These are phyloP conservation scores for Epichloe aotearoae DNA, from an alignment of 2,329 filamentous ascomycete species.

Conservation along the genomic window DNA sequence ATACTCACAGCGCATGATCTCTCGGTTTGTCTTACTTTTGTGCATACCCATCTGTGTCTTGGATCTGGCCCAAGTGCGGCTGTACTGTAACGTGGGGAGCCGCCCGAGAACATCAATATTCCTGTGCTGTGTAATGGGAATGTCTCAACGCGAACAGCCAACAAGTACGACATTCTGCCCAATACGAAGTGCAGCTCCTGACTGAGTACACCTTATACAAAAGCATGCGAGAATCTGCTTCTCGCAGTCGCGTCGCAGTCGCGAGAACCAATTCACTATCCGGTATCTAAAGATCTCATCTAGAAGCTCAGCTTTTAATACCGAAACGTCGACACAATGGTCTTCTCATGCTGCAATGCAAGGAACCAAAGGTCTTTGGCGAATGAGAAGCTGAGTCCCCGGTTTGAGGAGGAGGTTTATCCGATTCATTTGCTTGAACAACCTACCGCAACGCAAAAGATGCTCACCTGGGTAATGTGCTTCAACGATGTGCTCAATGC, in stretches of 20 bases:
- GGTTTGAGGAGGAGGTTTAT: constrained; percentile 1
- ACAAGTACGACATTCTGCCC: neutral
- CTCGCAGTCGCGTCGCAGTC: no score
- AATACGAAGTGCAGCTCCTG: neutral
- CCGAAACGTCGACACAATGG: neutral
- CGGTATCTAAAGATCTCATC: neutral
- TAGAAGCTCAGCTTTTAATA: neutral
- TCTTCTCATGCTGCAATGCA: constrained; percentile 1
- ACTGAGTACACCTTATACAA: neutral
- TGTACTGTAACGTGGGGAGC: neutral
- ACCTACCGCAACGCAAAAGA: neutral
- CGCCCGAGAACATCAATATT: neutral
- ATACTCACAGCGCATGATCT: neutral
- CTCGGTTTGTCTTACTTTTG: neutral
- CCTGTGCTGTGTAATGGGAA: neutral
- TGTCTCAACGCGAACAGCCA: neutral
- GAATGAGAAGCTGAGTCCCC: neutral
- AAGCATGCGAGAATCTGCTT: neutral
- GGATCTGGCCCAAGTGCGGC: neutral
- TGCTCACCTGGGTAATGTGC: constrained; percentile 7
- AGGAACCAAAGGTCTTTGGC: neutral
- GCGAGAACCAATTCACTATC: neutral
- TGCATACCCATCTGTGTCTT: neutral
- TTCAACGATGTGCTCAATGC: constrained; percentile 8
- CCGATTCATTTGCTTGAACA: constrained; percentile 5